Percentiles rank a stretch among this genome's conserved stretches.
Conservation (phyloP, 75 land plant species). For the Pinus taeda region DNA sequence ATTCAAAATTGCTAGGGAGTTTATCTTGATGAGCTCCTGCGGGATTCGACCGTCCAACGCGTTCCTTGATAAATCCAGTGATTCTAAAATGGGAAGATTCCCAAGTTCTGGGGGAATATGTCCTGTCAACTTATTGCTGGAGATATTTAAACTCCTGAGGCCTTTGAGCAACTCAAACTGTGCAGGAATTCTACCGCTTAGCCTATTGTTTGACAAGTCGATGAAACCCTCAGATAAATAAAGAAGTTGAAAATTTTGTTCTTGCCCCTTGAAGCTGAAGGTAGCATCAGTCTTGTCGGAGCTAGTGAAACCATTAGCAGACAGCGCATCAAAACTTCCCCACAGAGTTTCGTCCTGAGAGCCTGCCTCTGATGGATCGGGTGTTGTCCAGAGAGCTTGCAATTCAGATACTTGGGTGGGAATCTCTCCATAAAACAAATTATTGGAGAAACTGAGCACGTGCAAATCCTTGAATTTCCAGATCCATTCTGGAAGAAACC, state of each 20-base stretch:
- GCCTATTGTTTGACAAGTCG: constrained; percentile 54
- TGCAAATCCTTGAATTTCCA: constrained; percentile 31
- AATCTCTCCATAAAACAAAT: constrained; percentile 43
- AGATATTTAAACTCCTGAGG: constrained; percentile 49
- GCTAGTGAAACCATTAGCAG: constrained; percentile 17
- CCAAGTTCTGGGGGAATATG: constrained; percentile 51
- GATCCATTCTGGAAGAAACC: constrained; percentile 32
- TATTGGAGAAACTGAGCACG: constrained; percentile 68
- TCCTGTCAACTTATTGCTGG: constrained; percentile 63
- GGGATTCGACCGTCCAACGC: not conserved
- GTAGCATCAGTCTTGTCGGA: not conserved
- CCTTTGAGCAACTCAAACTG: constrained; percentile 32
- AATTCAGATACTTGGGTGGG: constrained; percentile 35
- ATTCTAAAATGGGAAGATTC: constrained; percentile 15
- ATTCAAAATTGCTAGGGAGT: not conserved
- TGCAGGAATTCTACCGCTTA: constrained; percentile 58
- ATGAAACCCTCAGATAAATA: constrained; percentile 8
- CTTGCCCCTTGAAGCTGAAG: not conserved
- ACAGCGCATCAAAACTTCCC: constrained; percentile 17
- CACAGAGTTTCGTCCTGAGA: not conserved
- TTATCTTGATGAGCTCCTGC: not conserved
- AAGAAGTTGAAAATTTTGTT: constrained; percentile 1
- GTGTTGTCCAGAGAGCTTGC: not conserved
- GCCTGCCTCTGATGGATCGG: constrained; percentile 36
- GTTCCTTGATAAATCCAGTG: constrained; percentile 33